A percentile compares a stretch with the other conserved stretches of the same genome.
phyloP scores from a whole-genome alignment of 2,329 filamentous ascomycete genomes.

The Davidsoniella neocaledoniae region DNA sequence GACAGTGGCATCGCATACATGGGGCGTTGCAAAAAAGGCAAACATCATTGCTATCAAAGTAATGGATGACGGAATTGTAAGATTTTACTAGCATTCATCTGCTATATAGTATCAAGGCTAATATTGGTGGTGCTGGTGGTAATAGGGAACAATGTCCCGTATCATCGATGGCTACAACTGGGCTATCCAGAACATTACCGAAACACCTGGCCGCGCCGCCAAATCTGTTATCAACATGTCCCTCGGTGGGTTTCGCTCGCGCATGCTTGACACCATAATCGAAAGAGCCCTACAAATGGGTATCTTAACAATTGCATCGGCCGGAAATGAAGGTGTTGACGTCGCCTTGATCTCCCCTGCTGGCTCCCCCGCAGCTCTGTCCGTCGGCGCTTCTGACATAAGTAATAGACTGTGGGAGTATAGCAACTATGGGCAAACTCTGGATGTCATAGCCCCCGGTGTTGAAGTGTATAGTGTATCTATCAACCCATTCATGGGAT shows the following conservation, averaged over 20 bases:
- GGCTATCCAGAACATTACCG: constrained; percentile 21
- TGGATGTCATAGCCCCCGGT: constrained; percentile 31
- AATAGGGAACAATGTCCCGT: constrained; percentile 15
- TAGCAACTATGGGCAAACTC: constrained; percentile 28
- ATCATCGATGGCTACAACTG: constrained; percentile 21
- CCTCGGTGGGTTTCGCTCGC: constrained; percentile 17
- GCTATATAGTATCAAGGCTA: neutral
- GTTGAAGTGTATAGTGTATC: constrained; percentile 17
- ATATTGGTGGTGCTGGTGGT: neutral
- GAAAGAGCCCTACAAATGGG: constrained; percentile 14
- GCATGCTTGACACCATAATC: constrained; percentile 12
- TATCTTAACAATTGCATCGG: constrained; percentile 24
- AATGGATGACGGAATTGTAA: constrained; percentile 19
- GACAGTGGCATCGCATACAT: constrained; percentile 4
- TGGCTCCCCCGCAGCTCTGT: constrained; percentile 15
- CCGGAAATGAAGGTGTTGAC: constrained; percentile 15
- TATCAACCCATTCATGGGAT: neutral
- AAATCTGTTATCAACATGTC: constrained; percentile 30
- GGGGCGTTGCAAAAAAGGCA: constrained; percentile 25
- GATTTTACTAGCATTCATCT: neutral
- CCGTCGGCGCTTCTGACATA: constrained; percentile 16
- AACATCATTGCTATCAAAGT: constrained; percentile 31
- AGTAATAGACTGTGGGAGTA: constrained; percentile 21
- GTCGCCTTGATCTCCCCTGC: constrained; percentile 14
- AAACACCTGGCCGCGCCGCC: constrained; percentile 14